Evolutionary conservation across 2,329 filamentous ascomycete species (phyloP), one percentile per base, ranked within the genome.

Genomic region (Apiospora aurea): DNA sequence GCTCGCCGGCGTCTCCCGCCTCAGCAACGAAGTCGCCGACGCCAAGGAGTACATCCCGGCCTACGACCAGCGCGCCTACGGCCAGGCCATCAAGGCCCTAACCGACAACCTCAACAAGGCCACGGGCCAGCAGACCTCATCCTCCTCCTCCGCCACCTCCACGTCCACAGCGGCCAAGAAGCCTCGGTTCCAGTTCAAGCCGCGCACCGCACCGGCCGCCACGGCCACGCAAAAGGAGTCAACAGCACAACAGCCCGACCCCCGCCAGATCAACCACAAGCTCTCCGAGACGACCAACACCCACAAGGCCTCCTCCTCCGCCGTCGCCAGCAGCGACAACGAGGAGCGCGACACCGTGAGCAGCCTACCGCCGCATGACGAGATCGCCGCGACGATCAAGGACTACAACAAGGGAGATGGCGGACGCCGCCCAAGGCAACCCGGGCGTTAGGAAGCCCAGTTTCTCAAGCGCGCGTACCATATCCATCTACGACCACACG

Each of bases 11-110:
- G 96, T 98, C 77, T 91, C 93, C 43, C 89, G 90, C 72, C 87
- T 98, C 21, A 95, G 94, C 1, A 93, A 92, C 75, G 92, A 96
- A 77, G 93, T 98, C 51, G 92, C 94, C 75, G 95, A 98, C 82
- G 93, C 94, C 0, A 90, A 93, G 1, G 91, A 92, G 71, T 94
- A 92, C 76, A 90, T 97, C 21, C 95, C 96, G 2, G 91, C 94
- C 10, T 97, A 98, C 80, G 96, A 98, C 78, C 94, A 96, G 81
- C 90, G 94, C 76, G 92, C 93, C 34, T 98, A 97, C 79, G 89
- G 92, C 61, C 91, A 94, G 90, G 89, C 93, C 29, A 91, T 98
- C 82, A 97, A 96, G 85, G 88, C 88, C 21, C 85, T 98, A 18
- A 92, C 92, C 24, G 93, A 96, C 71, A 94, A 93, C 78, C 86